Evolutionary conservation across 192 early-diverging fungal species (phyloP), one percentile per base, ranked within the genome.

Genomic region (Podochytrium sp.): DNA sequence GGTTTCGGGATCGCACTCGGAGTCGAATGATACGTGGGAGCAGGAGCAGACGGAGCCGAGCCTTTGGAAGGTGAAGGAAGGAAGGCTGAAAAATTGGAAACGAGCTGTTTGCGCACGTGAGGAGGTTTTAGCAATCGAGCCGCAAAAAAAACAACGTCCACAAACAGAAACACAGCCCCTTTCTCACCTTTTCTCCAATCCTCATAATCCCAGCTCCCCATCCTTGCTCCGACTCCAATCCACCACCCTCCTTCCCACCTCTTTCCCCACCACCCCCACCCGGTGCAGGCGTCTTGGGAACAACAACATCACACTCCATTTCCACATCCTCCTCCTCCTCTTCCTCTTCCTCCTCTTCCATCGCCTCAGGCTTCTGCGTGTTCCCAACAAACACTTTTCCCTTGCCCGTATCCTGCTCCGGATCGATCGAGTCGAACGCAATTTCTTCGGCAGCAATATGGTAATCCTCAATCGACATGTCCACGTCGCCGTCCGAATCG

Each of bases 121-220:
- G n/a, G n/a, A n/a, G n/a, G n/a, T n/a, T n/a, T n/a, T n/a, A n/a
- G n/a, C n/a, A n/a, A n/a, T n/a, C n/a, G n/a, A n/a, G n/a, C n/a
- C n/a, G 23, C 18, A 10, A 6, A 40, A 35, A 35, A 61, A 61
- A 5, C 16, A 39, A 39, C n/a, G 37, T 10, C 20, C 43, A 47
- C 10, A 47, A 47, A 12, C 43, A 55, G 52, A 55, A 55, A 55
- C 20, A 55, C 10, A 55, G 20, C 7, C 10, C 7, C 16, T 0
- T 25, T 23, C 14, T 37, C 40, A 69, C 47, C 50, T 66, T 66
- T 29, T 66, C 64, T 25, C 64, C 64, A 34, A 66, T 34, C 49
- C 49, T 18, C 14, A 32, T 43, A n/a, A 66, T 50, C 18, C 64
- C 64, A 14, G n/a, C 33, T 14, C 64, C 64, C 64, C 66, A 69